These are phyloP conservation scores for Scleroderma citrinum DNA, from an alignment of 768 basidiomycete genomes.

Conservation along the genomic window DNA sequence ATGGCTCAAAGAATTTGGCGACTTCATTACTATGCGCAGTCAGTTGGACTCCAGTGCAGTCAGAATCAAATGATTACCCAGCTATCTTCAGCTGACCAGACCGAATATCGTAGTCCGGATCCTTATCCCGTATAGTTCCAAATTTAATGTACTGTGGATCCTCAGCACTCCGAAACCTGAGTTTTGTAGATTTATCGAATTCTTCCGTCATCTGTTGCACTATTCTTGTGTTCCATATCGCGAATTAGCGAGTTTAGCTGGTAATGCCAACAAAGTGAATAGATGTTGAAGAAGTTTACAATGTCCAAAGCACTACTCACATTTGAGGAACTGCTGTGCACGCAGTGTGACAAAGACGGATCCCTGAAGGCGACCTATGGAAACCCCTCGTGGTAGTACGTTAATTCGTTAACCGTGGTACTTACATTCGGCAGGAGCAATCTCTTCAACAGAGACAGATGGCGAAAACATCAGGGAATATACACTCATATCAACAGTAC, in stretches of 20 bases:
- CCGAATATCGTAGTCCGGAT: constrained; percentile 28
- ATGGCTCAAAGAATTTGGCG: constrained; percentile 37
- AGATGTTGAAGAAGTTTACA: no score
- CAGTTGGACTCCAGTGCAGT: background rate
- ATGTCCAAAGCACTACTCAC: constrained; percentile 10
- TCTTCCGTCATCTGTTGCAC: constrained; percentile 26
- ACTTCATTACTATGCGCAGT: constrained; percentile 26
- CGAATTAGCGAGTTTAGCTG: constrained; percentile 28
- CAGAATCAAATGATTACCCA: constrained; percentile 23
- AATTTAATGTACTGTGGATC: constrained; percentile 35
- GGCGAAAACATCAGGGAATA: constrained; percentile 23
- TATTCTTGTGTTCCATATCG: constrained; percentile 21
- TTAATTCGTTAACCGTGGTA: no score
- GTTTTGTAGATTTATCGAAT: constrained; percentile 34
- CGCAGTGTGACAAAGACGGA: constrained; percentile 31
- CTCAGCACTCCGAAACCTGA: constrained; percentile 32
- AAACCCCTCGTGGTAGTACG: background rate
- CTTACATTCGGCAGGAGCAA: constrained; percentile 29
- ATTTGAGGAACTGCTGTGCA: constrained; percentile 21
- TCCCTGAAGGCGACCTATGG: constrained; percentile 37
- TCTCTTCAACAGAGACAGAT: constrained; percentile 26
- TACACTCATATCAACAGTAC: constrained; percentile 34
- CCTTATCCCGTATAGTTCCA: constrained; percentile 31
- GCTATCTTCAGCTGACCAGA: constrained; percentile 32
- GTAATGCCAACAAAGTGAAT: background rate